A percentile compares a stretch with the other conserved stretches of the same genome.
Conservation (phyloP, 805 yeast species). For the Zygosaccharomyces bisporus region DNA sequence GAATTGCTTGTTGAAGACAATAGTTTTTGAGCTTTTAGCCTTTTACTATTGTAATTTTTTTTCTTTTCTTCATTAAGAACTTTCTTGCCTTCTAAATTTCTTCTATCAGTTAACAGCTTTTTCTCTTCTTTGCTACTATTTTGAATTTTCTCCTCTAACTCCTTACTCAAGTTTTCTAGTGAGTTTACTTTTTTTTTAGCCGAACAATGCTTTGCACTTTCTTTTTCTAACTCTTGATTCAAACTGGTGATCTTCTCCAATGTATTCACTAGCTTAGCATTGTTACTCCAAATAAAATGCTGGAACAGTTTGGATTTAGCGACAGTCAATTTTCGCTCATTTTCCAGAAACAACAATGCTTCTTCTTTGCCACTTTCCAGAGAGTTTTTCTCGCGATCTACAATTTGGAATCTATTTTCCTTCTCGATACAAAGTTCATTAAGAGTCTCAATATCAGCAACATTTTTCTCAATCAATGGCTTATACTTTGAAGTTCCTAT, state of each 20-base stretch:
- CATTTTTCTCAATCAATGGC: conserved; percentile 61
- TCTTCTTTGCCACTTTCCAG: conserved; percentile 62
- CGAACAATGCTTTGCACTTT: conserved; percentile 41
- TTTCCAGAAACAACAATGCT: conserved; percentile 60
- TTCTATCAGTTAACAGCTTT: conserved; percentile 25
- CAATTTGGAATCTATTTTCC: conserved; percentile 72
- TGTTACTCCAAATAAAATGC: conserved; percentile 41
- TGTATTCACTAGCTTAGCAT: conserved; percentile 40
- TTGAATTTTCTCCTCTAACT: conserved; percentile 24
- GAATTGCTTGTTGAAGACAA: conserved; percentile 46
- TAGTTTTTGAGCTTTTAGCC: conserved; percentile 54
- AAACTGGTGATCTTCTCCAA: conserved; percentile 39
- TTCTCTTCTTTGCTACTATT: conserved; percentile 33
- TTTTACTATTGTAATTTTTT: conserved; percentile 59
- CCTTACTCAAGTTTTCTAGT: conserved; percentile 31
- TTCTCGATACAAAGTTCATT: conserved; percentile 81
- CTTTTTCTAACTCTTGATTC: conserved; percentile 42
- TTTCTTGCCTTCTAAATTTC: conserved; percentile 47
- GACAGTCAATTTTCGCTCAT: conserved; percentile 57
- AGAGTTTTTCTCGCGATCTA: conserved; percentile 64
- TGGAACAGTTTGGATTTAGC: conserved; percentile 58
- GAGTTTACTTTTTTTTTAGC: conserved; percentile 39
- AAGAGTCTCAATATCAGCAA: conserved; percentile 60
- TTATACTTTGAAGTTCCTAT: conserved; percentile 92
- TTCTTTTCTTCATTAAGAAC: conserved; percentile 74